phyloP scores from a whole-genome alignment of 2,329 filamentous ascomycete species.

The Colletotrichum truncatum region DNA sequence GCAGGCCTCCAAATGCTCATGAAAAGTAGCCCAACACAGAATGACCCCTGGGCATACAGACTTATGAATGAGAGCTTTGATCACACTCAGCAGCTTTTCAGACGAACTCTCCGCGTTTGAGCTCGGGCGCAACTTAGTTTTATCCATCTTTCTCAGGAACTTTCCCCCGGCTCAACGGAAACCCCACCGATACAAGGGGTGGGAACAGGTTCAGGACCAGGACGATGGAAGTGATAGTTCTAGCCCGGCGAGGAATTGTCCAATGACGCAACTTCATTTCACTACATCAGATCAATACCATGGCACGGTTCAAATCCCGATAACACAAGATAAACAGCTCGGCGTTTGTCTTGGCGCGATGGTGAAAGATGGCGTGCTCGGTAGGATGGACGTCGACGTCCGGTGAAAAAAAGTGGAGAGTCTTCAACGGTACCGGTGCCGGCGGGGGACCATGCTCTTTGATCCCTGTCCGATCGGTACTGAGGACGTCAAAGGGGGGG shows the following conservation, averaged over 20 bases:
- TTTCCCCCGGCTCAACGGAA: too few relatives aligned
- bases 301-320: constrained; percentile 12
- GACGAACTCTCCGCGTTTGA: too few relatives aligned
- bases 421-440: neutral
- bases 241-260: neutral
- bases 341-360: constrained; percentile 24
- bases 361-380: constrained; percentile 24
- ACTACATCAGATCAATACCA: too few relatives aligned
- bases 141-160: too few relatives aligned
- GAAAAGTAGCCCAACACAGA: too few relatives aligned
- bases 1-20: too few relatives aligned
- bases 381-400: neutral
- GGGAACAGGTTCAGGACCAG: neutral
- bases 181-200: too few relatives aligned
- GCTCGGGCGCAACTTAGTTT: too few relatives aligned
- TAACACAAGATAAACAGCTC: neutral
- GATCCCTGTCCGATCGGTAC: neutral
- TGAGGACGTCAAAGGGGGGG: neutral
- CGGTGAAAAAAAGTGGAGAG: neutral
- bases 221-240: neutral
- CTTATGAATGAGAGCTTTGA: too few relatives aligned
- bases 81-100: too few relatives aligned
- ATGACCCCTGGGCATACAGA: too few relatives aligned
- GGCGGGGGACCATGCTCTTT: neutral
- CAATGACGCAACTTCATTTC: neutral